phyloP scores from a whole-genome alignment of 2,329 filamentous ascomycete genomes.

The Cladosporium sphaerospermum region DNA sequence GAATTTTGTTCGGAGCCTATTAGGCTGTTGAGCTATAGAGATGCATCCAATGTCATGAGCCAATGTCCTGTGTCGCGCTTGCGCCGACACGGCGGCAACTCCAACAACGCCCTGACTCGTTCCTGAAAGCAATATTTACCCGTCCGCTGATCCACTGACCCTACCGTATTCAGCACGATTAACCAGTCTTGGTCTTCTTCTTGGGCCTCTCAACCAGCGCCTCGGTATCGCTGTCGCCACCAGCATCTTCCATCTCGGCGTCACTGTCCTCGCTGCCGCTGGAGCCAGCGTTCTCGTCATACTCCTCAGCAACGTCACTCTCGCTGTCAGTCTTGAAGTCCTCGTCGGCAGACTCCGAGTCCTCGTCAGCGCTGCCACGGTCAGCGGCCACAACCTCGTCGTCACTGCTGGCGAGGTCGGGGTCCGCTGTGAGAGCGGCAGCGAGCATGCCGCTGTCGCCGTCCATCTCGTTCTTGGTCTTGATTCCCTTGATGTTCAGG shows the following conservation, averaged over 20 bases:
- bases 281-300: conserved; percentile 84
- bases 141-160: neutral
- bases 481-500: conserved; percentile 91
- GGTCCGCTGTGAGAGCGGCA: conserved; percentile 68
- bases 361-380: conserved; percentile 88
- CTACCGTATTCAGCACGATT: neutral
- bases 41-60: neutral
- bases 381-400: conserved; percentile 74
- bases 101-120: neutral
- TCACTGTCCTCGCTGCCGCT: conserved; percentile 61
- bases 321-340: conserved; percentile 92
- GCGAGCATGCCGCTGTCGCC: conserved; percentile 72
- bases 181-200: conserved; percentile 55
- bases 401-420: conserved; percentile 70
- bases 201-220: conserved; percentile 53
- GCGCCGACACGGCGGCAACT: neutral
- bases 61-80: too few species aligned
- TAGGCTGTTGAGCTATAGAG: neutral
- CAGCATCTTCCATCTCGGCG: conserved; percentile 57
- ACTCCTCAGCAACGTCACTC: conserved; percentile 94
- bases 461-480: conserved; percentile 97
- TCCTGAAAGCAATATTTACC: neutral
- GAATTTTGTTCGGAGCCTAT: neutral
- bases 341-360: conserved; percentile 90
- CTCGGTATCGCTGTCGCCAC: conserved; percentile 39